Conservation (phyloP, 2,329 filamentous ascomycete species). For the Aspergillus tubingensis region DNA sequence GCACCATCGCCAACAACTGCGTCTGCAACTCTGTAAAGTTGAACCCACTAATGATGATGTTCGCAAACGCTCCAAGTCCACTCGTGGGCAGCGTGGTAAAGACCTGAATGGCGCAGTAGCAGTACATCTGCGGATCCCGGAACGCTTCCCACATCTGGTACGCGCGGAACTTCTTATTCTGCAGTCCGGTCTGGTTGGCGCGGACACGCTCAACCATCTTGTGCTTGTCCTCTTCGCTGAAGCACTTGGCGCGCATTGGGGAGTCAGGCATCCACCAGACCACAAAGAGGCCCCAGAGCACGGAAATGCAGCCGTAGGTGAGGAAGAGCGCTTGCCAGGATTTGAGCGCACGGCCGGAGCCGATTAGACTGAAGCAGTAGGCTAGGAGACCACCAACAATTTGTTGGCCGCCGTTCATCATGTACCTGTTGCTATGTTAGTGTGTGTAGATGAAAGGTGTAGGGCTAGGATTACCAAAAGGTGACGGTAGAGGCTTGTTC, state of each 20-base stretch:
- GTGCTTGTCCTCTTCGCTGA: conserved; percentile 65
- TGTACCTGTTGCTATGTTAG: conserved; percentile 51
- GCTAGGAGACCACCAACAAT: conserved; percentile 71
- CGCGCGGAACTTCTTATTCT: conserved; percentile 57
- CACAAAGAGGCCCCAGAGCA: conserved; percentile 67
- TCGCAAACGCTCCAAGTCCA: conserved; percentile 71
- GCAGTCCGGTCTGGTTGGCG: conserved; percentile 62
- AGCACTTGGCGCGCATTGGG: conserved; percentile 71
- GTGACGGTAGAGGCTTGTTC: conserved; percentile 68
- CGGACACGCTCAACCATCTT: conserved; percentile 64
- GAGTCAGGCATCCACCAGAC: conserved; percentile 66
- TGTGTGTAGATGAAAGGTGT: background rate
- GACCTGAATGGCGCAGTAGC: conserved; percentile 65
- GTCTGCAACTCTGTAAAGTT: conserved; percentile 67
- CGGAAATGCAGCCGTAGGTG: conserved; percentile 63
- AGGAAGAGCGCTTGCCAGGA: conserved; percentile 72
- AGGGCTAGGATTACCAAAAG: conserved; percentile 57
- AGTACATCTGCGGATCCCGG: conserved; percentile 66
- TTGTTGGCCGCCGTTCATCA: conserved; percentile 75
- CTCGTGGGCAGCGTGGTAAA: conserved; percentile 73
- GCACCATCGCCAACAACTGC: conserved; percentile 71
- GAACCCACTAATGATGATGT: conserved; percentile 72
- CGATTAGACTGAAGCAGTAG: conserved; percentile 56
- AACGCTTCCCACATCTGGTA: conserved; percentile 61
- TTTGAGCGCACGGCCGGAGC: conserved; percentile 53